Conservation (phyloP, 1,284 basidiomycete species). For the Chalciporus sp. region DNA sequence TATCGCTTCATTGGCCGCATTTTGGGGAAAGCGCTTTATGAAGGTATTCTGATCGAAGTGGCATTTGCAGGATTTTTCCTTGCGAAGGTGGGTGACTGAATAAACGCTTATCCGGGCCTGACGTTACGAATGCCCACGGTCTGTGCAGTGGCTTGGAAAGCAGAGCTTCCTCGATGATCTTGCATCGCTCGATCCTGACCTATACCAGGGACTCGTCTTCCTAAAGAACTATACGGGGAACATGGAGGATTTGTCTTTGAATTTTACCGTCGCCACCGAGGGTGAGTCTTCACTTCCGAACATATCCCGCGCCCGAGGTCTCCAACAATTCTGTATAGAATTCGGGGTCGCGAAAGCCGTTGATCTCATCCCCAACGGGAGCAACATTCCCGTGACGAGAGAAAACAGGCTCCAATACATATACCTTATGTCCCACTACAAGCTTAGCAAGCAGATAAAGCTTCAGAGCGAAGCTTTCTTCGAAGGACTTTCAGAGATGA, state of each 20-base stretch:
- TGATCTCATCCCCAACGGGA: constrained; percentile 84
- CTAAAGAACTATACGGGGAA: constrained; percentile 92
- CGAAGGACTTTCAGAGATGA: constrained; percentile 85
- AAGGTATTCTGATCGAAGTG: constrained; percentile 95
- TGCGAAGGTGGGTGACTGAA: constrained; percentile 61
- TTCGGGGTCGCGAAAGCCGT: constrained; percentile 82
- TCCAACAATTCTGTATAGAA: constrained; percentile 50
- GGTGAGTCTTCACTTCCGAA: constrained; percentile 44
- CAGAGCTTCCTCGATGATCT: constrained; percentile 92
- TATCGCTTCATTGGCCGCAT: constrained; percentile 94
- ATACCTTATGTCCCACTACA: constrained; percentile 87
- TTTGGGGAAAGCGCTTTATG: constrained; percentile 94
- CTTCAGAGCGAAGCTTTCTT: constrained; percentile 86
- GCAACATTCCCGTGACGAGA: constrained; percentile 84
- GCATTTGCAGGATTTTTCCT: constrained; percentile 97
- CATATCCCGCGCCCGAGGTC: neutral
- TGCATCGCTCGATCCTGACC: constrained; percentile 86
- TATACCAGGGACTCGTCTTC: constrained; percentile 91
- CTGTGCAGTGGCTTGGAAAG: constrained; percentile 78
- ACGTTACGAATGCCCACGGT: constrained; percentile 7
- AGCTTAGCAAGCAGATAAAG: constrained; percentile 87
- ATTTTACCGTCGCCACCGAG: constrained; percentile 88
- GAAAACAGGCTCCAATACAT: constrained; percentile 94
- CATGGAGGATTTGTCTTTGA: constrained; percentile 90
- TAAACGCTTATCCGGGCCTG: neutral